phyloP scores from a whole-genome alignment of 2,329 filamentous ascomycete genomes.

The Chaetomiaceae sp. region DNA sequence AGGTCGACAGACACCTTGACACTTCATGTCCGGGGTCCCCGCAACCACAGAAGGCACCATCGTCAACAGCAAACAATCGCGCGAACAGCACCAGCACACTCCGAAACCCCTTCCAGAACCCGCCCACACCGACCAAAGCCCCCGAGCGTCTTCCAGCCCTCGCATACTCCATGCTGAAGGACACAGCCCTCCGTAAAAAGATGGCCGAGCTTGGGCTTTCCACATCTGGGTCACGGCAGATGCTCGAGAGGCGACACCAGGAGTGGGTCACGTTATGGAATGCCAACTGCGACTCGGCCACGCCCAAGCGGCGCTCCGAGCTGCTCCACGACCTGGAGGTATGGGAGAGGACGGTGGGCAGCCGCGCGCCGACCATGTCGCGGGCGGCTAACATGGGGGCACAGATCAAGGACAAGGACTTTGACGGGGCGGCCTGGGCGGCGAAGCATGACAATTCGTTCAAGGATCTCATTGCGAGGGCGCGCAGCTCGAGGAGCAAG shows the following conservation, averaged over 20 bases:
- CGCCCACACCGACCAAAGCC: constrained; percentile 33
- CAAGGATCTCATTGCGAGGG: constrained; percentile 71
- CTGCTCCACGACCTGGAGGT: constrained; percentile 73
- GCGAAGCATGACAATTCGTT: constrained; percentile 70
- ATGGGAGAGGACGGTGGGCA: constrained; percentile 83
- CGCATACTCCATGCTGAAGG: constrained; percentile 84
- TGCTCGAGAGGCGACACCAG: constrained; percentile 75
- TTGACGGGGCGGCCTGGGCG: constrained; percentile 75
- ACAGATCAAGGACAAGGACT: constrained; percentile 80
- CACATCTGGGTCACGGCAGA: constrained; percentile 58
- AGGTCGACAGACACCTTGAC: constrained; percentile 79
- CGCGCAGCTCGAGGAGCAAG: constrained; percentile 52
- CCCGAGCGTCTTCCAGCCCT: constrained; percentile 70
- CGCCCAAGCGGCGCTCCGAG: constrained; percentile 65
- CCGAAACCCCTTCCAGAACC: constrained; percentile 17
- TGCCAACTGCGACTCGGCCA: constrained; percentile 84
- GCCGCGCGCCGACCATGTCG: constrained; percentile 43
- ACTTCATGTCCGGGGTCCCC: constrained; percentile 45
- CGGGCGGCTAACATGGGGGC: constrained; percentile 36
- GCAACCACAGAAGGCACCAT: constrained; percentile 31
- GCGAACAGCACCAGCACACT: constrained; percentile 15
- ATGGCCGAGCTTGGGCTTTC: constrained; percentile 76
- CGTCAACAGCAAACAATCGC: constrained; percentile 17
- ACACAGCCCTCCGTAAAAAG: constrained; percentile 73
- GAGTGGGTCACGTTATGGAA: constrained; percentile 98